These are phyloP conservation scores for Sanghuangporus baumii DNA, from an alignment of 1,284 basidiomycete genomes.

Conservation along the genomic window DNA sequence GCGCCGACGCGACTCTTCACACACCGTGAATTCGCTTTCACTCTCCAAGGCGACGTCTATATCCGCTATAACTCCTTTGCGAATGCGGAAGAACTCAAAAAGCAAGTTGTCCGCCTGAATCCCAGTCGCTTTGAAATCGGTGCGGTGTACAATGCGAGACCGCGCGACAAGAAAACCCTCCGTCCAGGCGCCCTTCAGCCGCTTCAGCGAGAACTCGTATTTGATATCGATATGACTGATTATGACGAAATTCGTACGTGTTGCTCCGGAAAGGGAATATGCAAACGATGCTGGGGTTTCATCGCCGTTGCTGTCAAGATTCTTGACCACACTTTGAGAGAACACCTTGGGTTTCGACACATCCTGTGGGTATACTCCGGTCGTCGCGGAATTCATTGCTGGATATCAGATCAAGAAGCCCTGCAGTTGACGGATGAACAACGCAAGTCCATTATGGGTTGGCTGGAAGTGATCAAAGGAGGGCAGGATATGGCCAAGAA, in stretches of 20 bases:
- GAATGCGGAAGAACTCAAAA: constrained; percentile 86
- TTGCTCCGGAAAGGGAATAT: constrained; percentile 90
- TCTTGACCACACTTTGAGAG: constrained; percentile 73
- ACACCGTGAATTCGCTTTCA: constrained; percentile 97
- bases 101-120: constrained; percentile 77
- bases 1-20: constrained; percentile 73
- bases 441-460: constrained; percentile 80
- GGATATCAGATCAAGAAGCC: constrained; percentile 91
- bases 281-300: constrained; percentile 91
- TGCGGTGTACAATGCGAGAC: constrained; percentile 88
- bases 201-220: constrained; percentile 87
- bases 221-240: constrained; percentile 99
- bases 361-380: constrained; percentile 99
- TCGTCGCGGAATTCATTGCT: constrained; percentile 95
- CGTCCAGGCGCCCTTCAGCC: constrained; percentile 75
- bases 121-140: constrained; percentile 97
- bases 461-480: constrained; percentile 83
- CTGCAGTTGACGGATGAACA: constrained; percentile 90
- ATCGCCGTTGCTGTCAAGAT: constrained; percentile 92
- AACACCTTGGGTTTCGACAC: constrained; percentile 79
- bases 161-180: constrained; percentile 86
- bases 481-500: constrained; percentile 83
- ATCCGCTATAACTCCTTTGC: constrained; percentile 93
- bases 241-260: constrained; percentile 96
- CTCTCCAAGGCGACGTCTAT: constrained; percentile 87